Evolutionary conservation across 768 basidiomycete species (phyloP), one percentile per base, ranked within the genome.

Genomic region (Lepiota venenata): DNA sequence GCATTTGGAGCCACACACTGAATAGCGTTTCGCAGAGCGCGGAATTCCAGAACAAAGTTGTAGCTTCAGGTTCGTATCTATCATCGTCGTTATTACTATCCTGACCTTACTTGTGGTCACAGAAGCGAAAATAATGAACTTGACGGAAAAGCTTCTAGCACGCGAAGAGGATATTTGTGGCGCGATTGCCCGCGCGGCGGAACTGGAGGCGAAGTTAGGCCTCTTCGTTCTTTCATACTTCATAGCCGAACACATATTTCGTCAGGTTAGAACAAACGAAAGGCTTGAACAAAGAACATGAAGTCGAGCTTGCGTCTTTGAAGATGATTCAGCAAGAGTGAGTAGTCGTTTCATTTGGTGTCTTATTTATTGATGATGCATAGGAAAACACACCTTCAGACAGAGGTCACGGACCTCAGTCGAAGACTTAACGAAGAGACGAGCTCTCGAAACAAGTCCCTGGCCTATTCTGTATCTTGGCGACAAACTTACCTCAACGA

Each of bases 101-200:
- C 20, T 22, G 11, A 38, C n/a, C n/a, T 3, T 42, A 6, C 29
- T 49, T 6, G 25, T 29, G 12, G 36, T 22, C 16, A 21, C 38
- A 71, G 71, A 63, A 21, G 48, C 50, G 14, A 64, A 59, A n/a
- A 39, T 70, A 2, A 59, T 61, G 12, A 57, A 61, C 6, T 44
- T 72, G 6, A 58, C 62, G 2, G 62, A 61, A 6, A 56, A 61
- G 8, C 48, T 74, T 11, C 47, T 60, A 5, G 56, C 54, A 10
- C 56, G 66, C n/a, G 72, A 75, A 50, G 51, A 56, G 14, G 70
- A 72, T 37, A 51, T 65, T 9, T 47, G 69, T 10, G 65, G 62
- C 36, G 58, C 57, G 1, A 59, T 69, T 0, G 60, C 66, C 1
- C 59, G 58, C 18, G 61, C 67, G 2, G 64, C 64, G 1, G 47